Percentiles rank a stretch among this genome's conserved stretches.
These are phyloP conservation scores for Neltuma alba DNA, from an alignment of 306 rosid genomes.

Conservation along the genomic window DNA sequence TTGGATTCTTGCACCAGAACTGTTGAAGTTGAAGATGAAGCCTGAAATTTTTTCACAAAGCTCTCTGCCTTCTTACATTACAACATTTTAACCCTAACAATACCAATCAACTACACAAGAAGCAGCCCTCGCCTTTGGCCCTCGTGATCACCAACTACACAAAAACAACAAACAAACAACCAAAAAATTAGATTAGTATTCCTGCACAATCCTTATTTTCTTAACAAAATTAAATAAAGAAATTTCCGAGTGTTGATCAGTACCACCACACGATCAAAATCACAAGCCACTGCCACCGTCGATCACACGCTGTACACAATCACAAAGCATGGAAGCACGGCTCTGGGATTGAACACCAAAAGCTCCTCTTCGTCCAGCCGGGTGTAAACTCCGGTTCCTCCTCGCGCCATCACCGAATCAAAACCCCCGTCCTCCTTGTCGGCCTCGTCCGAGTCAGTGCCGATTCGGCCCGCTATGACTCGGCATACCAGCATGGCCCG, in stretches of 20 bases:
- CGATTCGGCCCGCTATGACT: conserved; percentile 91
- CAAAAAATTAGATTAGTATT: not conserved
- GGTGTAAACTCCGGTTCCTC: conserved; percentile 60
- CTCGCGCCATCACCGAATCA: conserved; percentile 75
- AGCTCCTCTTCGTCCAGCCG: conserved; percentile 85
- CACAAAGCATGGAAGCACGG: conserved; percentile 98
- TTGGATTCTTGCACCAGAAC: not conserved
- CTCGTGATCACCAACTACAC: not conserved
- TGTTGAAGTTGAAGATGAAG: not conserved
- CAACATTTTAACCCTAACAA: not conserved
- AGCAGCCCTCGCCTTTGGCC: not conserved
- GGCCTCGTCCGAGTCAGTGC: conserved; percentile 54
- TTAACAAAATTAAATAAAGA: not conserved
- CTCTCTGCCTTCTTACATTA: conserved; percentile 9
- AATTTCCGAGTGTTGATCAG: not conserved
- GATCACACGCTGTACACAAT: conserved; percentile 74
- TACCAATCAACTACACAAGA: not conserved
- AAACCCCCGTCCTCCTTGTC: conserved; percentile 71
- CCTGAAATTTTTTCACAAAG: conserved; percentile 14
- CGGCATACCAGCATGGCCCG: conserved; percentile 92
- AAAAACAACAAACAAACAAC: not conserved
- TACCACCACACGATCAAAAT: conserved; percentile 31
- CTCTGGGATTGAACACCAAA: conserved; percentile 89
- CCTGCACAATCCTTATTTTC: not conserved
- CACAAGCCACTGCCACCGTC: not conserved